A percentile compares a stretch with the other conserved stretches of the same genome.
These are phyloP conservation scores for Fusarium sp. DNA, from an alignment of 2,329 filamentous ascomycete species.

Conservation along the genomic window DNA sequence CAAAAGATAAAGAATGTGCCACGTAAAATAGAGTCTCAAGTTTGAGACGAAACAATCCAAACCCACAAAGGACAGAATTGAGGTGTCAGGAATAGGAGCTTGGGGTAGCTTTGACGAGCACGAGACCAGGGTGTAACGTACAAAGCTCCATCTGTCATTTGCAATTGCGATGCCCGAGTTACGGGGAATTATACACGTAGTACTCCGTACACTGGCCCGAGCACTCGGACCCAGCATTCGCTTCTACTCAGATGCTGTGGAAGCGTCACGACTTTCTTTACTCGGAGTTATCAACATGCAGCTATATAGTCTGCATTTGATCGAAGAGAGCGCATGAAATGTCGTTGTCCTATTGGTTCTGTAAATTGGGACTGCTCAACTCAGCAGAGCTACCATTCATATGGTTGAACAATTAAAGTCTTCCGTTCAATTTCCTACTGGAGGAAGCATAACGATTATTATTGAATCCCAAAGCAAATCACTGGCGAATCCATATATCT, in stretches of 20 bases:
- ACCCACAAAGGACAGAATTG: conserved; percentile 7
- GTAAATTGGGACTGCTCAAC: too few relatives aligned
- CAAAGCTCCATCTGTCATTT: conserved; percentile 12
- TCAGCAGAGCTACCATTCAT: too few relatives aligned
- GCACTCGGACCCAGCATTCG: conserved; percentile 13
- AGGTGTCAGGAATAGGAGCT: conserved; percentile 30
- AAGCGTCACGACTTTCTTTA: neutral
- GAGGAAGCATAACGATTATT: too few relatives aligned
- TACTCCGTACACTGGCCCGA: conserved; percentile 21
- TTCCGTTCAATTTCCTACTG: too few relatives aligned
- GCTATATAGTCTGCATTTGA: too few relatives aligned
- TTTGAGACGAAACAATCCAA: conserved; percentile 4
- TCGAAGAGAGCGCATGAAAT: too few relatives aligned
- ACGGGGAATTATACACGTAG: too few relatives aligned
- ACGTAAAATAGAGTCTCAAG: conserved; percentile 7
- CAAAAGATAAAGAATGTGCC: conserved; percentile 9
- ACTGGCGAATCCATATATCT: neutral
- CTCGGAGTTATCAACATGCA: neutral
- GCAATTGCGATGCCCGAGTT: conserved; percentile 7
- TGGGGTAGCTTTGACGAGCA: conserved; percentile 27
- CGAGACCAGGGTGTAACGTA: conserved; percentile 33
- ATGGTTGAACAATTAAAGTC: too few relatives aligned
- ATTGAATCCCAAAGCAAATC: neutral
- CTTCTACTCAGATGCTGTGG: conserved; percentile 1
- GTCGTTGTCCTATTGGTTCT: too few relatives aligned